phyloP scores from a whole-genome alignment of 257 asterid genomes.

The Forsythia viridissima region DNA sequence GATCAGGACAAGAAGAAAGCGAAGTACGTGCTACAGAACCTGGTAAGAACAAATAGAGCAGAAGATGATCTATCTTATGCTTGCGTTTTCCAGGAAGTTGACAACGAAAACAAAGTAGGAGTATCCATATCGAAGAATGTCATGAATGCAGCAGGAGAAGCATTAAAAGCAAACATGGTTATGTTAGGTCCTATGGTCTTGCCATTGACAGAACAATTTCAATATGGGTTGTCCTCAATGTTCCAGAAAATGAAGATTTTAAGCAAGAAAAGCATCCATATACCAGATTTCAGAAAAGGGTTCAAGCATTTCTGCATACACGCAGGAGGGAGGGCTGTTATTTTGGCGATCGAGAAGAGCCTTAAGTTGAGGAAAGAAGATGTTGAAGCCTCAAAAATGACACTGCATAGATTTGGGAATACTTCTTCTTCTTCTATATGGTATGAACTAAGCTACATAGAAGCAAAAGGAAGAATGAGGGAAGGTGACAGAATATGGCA shows the following conservation, averaged over 20 bases:
- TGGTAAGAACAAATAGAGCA: constrained; percentile 30
- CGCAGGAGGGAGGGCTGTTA: constrained; percentile 29
- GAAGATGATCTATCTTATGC: constrained; percentile 32
- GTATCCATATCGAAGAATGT: constrained; percentile 32
- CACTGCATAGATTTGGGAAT: constrained; percentile 30
- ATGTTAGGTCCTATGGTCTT: constrained; percentile 34
- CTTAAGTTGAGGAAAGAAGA: constrained; percentile 17
- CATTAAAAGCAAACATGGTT: constrained; percentile 27
- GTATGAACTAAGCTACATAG: constrained; percentile 30
- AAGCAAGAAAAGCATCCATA: background rate
- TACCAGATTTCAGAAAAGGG: constrained; percentile 29
- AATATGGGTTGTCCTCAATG: background rate
- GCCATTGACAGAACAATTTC: constrained; percentile 30
- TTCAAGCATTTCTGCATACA: constrained; percentile 37
- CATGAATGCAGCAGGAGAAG: constrained; percentile 22
- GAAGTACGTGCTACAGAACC: constrained; percentile 14
- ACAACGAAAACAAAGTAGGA: constrained; percentile 23
- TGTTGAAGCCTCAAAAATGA: constrained; percentile 38
- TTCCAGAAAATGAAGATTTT: constrained; percentile 9
- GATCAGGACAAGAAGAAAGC: background rate
- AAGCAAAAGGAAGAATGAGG: constrained; percentile 32
- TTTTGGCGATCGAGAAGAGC: constrained; percentile 21
- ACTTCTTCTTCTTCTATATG: constrained; percentile 37
- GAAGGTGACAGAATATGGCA: constrained; percentile 33
- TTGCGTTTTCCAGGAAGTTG: constrained; percentile 32